Base-by-base conservation (phyloP, 148 eudicot genomes). In the Limonium bicolor region DNA sequence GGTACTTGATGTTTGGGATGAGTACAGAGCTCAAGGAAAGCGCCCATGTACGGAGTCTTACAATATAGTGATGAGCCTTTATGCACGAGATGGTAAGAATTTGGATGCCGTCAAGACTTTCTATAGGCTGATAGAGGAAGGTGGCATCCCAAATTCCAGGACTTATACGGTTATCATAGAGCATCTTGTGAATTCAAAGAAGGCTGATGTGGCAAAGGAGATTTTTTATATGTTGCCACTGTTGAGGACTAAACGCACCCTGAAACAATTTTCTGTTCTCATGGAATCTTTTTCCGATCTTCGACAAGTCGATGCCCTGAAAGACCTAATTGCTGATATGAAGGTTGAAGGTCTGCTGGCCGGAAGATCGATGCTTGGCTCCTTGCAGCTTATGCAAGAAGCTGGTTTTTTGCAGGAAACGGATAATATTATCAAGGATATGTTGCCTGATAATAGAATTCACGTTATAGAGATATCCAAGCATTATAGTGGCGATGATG, bases 121-220 rank as follows among this genome's bases (percentile, higher is more conserved):
- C 47, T 29, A 45, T 40, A 59, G 49, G 41, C 51, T 88, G 72
- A 53, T 77, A 51, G 61, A 72, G 54, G 77, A 66, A 64, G 84
- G 92, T 18, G 63, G 54, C 19, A 63, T 77, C 60, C 97, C 97
- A 9, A 88, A 83, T 65, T 60, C 78, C 8, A 66, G 94, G 41
- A 88, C 97, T 3, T 88, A 65, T 52, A 83, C 92, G 2, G 62
- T 82, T 50, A 63, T 87, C 23, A 65, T 87, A n/a, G 76, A 82
- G 50, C 96, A 87, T 69, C 85, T 88, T 33, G 59, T 83, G 36
- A 68, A 65, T 20, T 56, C 55, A 2, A 68, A 71, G 56, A 67
- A 74, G 34, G 54, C 64, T 17, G 77, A 77, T 45, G 36, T 58
- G 25, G 80, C 78, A 22, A 53, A 63, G 58, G 60, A 79, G 44